phyloP scores from a whole-genome alignment of 202 grass and related monocot species.

The Panicum virgatum region DNA sequence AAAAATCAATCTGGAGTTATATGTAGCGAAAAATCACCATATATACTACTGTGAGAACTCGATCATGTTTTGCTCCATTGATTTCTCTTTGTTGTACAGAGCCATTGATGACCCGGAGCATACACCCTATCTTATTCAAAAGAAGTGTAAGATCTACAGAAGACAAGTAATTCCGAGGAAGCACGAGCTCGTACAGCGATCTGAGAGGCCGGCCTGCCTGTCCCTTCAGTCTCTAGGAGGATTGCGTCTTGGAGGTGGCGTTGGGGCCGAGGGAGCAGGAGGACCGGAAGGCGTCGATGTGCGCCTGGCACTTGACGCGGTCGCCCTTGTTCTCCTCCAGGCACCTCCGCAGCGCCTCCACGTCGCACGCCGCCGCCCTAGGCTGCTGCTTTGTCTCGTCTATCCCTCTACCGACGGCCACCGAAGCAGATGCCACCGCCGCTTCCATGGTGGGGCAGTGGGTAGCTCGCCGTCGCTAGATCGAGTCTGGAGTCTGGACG shows the following conservation, averaged over 20 bases:
- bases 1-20: background rate
- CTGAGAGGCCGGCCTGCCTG: background rate
- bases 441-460: conserved; percentile 1
- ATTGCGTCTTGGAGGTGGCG: background rate
- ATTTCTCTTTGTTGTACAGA: background rate
- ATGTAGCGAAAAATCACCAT: background rate
- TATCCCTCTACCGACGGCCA: background rate
- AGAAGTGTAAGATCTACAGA: background rate
- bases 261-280: conserved; percentile 62
- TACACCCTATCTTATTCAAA: background rate
- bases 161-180: conserved; percentile 7
- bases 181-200: background rate
- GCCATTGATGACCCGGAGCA: background rate
- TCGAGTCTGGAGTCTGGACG: no score
- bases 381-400: conserved; percentile 32
- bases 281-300: conserved; percentile 83
- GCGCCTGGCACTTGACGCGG: conserved; percentile 68
- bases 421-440: background rate
- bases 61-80: background rate
- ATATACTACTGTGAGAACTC: background rate
- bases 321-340: conserved; percentile 86
- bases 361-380: conserved; percentile 52
- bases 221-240: background rate
- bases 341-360: conserved; percentile 77
- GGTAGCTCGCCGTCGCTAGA: no score